These are phyloP conservation scores for Cladosporium oxysporum DNA, from an alignment of 2,329 filamentous ascomycete genomes.

Conservation along the genomic window DNA sequence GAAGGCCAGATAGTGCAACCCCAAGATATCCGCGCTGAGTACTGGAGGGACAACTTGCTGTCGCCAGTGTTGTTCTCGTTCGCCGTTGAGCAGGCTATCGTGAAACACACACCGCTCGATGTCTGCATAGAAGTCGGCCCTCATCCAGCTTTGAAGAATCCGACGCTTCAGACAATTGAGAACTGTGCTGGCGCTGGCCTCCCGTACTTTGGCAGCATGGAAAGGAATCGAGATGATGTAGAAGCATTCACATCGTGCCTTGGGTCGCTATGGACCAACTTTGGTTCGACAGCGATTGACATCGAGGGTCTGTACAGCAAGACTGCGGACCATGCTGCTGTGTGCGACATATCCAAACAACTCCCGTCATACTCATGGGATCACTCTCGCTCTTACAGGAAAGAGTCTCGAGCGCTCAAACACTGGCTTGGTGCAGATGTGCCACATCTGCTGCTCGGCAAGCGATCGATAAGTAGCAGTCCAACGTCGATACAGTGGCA, in stretches of 20 bases:
- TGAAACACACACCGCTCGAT: slow-evolving; percentile 34
- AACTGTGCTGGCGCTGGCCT: neutral
- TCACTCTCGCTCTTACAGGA: slow-evolving; percentile 11
- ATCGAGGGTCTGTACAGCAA: neutral
- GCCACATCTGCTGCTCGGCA: slow-evolving; percentile 12
- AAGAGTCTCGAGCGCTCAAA: slow-evolving; percentile 3
- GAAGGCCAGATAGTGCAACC: neutral
- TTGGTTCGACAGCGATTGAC: neutral
- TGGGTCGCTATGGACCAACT: neutral
- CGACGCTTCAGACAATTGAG: slow-evolving; percentile 42
- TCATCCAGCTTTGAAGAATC: slow-evolving; percentile 48
- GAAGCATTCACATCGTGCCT: neutral
- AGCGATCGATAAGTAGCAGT: neutral
- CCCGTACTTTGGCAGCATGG: neutral
- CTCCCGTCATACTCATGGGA: slow-evolving; percentile 24
- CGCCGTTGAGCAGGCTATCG: slow-evolving; percentile 39
- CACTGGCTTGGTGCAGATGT: neutral
- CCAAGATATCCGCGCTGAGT: slow-evolving; percentile 25
- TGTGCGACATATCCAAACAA: neutral
- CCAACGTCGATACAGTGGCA: neutral
- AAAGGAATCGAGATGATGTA: neutral
- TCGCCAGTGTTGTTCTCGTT: slow-evolving; percentile 48
- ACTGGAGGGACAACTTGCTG: slow-evolving; percentile 52
- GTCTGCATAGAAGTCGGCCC: slow-evolving; percentile 50
- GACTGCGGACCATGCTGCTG: neutral